Evolutionary conservation across 495 filamentous ascomycete species (phyloP).

Genomic region (Neurospora hispaniola): DNA sequence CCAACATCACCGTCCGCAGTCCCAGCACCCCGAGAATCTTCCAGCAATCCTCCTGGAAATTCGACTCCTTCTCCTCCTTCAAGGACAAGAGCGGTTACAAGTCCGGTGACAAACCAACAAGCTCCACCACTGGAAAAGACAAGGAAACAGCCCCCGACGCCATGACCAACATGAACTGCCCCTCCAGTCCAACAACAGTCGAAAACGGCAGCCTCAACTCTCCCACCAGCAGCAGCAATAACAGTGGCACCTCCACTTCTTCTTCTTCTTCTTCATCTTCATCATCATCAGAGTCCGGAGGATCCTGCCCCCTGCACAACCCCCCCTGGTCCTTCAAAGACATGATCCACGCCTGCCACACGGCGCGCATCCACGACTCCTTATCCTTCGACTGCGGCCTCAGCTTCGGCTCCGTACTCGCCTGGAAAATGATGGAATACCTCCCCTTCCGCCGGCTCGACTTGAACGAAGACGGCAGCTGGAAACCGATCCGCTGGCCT

Average conservation of each 20-base stretch:
- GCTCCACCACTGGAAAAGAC: neutral
- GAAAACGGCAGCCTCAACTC: neutral
- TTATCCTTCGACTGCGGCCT: constrained; percentile 58
- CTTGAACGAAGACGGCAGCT: constrained; percentile 58
- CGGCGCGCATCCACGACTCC: constrained; percentile 65
- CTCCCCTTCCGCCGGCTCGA: constrained; percentile 82
- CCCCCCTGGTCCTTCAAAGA: constrained; percentile 37
- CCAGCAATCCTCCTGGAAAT: constrained; percentile 5
- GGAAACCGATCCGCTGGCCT: constrained; percentile 76
- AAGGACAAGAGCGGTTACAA: neutral
- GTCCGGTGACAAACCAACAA: neutral
- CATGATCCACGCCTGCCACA: constrained; percentile 47
- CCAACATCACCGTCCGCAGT: constrained; percentile 27
- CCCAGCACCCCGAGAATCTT: constrained; percentile 17
- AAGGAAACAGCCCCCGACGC: neutral
- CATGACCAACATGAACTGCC: neutral
- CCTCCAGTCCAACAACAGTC: neutral
- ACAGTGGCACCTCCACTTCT: no score
- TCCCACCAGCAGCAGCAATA: neutral
- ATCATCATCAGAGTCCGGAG: neutral
- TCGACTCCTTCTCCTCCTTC: neutral
- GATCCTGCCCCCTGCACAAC: neutral
- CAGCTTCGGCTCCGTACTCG: constrained; percentile 44
- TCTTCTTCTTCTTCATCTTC: no score
- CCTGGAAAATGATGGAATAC: constrained; percentile 79